phyloP scores from a whole-genome alignment of 2,329 filamentous ascomycete species.

The Chrysosporium queenslandicum region DNA sequence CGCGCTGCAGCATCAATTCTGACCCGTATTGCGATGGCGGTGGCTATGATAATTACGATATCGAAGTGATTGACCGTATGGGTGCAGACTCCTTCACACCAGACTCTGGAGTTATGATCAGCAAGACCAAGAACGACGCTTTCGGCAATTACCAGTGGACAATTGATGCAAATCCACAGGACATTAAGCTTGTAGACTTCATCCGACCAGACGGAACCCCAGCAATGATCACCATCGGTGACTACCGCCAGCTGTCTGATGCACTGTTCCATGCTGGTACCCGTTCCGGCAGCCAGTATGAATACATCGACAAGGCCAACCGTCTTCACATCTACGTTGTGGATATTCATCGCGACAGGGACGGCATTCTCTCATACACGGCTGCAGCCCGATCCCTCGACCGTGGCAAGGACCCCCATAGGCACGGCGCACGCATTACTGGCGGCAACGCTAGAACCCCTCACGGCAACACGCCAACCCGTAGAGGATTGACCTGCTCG shows the following conservation, averaged over 20 bases:
- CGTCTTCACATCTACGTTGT: conserved; percentile 17
- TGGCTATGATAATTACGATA: conserved; percentile 15
- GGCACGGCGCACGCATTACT: conserved; percentile 10
- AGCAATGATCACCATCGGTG: conserved; percentile 15
- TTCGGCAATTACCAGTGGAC: conserved; percentile 16
- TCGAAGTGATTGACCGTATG: conserved; percentile 19
- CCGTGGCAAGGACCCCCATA: conserved; percentile 12
- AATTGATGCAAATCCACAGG: conserved; percentile 18
- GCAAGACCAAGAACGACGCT: conserved; percentile 13
- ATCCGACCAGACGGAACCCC: conserved; percentile 15
- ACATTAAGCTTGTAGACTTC: conserved; percentile 17
- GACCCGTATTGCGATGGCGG: conserved; percentile 17
- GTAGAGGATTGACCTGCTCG: conserved; percentile 15
- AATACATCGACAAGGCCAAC: conserved; percentile 17
- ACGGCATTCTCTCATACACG: conserved; percentile 17
- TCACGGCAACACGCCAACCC: conserved; percentile 9
- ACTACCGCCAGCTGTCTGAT: conserved; percentile 18
- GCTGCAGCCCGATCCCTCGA: conserved; percentile 13
- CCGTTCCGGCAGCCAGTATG: conserved; percentile 18
- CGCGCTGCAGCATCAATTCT: conserved; percentile 11
- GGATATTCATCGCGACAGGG: conserved; percentile 15
- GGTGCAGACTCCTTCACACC: conserved; percentile 18
- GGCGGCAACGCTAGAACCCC: not conserved
- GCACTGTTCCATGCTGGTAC: conserved; percentile 19
- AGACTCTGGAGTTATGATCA: conserved; percentile 18